phyloP scores from a whole-genome alignment of 2,329 filamentous ascomycete species.

The Falciphora oryzae region DNA sequence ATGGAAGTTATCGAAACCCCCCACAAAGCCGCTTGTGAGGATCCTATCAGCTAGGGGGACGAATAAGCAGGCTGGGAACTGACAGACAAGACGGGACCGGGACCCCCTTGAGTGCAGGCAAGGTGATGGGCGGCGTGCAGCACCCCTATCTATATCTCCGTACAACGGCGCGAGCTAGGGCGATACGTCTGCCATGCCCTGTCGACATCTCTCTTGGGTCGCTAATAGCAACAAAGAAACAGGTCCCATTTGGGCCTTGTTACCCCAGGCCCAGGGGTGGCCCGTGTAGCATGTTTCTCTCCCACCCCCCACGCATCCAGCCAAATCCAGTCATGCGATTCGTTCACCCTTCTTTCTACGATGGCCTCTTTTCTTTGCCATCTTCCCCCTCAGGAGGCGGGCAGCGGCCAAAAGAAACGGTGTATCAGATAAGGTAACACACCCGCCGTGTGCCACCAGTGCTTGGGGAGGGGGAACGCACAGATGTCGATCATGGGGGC shows the following conservation, averaged over 20 bases:
- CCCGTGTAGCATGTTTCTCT: not conserved
- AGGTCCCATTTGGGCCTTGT: no score
- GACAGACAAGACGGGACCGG: not conserved
- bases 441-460: not conserved
- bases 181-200: not conserved
- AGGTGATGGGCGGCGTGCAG: not conserved
- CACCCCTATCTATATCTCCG: not conserved
- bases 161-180: not conserved
- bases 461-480: not conserved
- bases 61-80: not conserved
- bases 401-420: not conserved
- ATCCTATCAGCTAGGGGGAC: not conserved
- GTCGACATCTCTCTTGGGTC: not conserved
- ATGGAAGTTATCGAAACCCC: constrained; percentile 1
- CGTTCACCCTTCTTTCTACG: not conserved
- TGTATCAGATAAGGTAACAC: not conserved
- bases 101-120: not conserved
- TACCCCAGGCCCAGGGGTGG: not conserved
- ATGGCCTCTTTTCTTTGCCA: not conserved
- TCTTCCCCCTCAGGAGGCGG: not conserved
- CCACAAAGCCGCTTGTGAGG: not conserved
- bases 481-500: not conserved
- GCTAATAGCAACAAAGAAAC: not conserved
- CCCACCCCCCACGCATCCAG: no score
- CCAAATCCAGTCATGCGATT: not conserved